These are phyloP conservation scores for Fusarium sp. DNA, from an alignment of 2,329 filamentous ascomycete species.

Conservation along the genomic window DNA sequence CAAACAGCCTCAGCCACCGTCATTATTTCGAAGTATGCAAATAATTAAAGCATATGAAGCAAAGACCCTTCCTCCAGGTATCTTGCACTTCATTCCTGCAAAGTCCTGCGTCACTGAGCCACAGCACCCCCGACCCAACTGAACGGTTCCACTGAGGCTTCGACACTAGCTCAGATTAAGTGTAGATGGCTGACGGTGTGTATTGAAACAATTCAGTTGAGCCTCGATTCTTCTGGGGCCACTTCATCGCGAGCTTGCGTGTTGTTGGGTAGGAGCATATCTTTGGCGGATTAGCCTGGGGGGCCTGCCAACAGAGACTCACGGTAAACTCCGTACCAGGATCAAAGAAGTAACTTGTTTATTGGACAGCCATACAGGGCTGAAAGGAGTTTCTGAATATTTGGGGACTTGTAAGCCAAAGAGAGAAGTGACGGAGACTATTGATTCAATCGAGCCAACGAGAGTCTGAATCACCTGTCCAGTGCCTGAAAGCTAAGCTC, in stretches of 20 bases:
- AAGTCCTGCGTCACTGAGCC: neutral
- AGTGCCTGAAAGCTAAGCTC: neutral
- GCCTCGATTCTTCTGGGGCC: neutral
- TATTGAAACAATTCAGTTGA: neutral
- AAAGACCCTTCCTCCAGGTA: rapidly evolving
- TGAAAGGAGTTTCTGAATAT: rapidly evolving
- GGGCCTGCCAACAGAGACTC: neutral
- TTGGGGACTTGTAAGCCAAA: neutral
- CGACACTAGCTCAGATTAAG: neutral
- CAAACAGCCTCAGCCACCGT: neutral
- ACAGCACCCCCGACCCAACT: neutral
- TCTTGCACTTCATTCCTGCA: no score
- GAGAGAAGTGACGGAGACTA: neutral
- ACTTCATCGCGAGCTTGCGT: rapidly evolving
- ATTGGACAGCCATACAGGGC: neutral
- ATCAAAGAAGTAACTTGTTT: neutral
- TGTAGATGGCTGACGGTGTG: neutral
- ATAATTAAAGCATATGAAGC: rapidly evolving
- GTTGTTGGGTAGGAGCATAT: neutral
- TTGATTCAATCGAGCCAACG: neutral
- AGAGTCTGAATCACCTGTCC: neutral
- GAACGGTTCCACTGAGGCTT: neutral
- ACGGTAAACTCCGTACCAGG: neutral
- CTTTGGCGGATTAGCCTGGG: no score
- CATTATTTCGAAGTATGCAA: neutral